These are phyloP conservation scores for Candida ipomoeae DNA, from an alignment of 805 yeast species.

Conservation along the genomic window DNA sequence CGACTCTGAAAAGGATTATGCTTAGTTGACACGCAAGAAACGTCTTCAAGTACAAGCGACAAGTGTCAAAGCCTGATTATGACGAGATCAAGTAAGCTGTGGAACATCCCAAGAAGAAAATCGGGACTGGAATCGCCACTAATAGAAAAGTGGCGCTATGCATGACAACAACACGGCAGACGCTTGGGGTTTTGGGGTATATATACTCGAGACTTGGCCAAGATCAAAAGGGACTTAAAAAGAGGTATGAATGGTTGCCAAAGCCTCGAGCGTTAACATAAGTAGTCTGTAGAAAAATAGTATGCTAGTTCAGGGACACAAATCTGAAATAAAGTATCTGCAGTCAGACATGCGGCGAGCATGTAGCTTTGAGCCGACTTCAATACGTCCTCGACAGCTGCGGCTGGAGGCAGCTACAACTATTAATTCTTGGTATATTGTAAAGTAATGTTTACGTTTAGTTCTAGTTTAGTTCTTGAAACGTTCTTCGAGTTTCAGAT, in stretches of 20 bases:
- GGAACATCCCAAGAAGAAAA: not conserved
- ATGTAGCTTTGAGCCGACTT: not conserved
- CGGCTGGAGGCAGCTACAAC: not conserved
- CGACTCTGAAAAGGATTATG: slow-evolving; percentile 2
- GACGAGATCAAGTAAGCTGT: not conserved
- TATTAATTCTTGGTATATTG: not conserved
- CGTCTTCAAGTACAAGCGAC: not conserved
- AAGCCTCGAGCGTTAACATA: not conserved
- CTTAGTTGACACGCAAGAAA: slow-evolving; percentile 7
- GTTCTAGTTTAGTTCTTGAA: not conserved
- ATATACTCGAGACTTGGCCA: not conserved
- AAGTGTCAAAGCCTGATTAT: not conserved
- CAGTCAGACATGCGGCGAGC: not conserved
- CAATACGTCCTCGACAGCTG: not conserved
- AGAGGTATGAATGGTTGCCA: not conserved
- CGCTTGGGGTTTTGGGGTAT: not conserved
- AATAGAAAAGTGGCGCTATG: slow-evolving; percentile 1
- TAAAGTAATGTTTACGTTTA: not conserved
- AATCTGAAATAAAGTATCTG: slow-evolving; percentile 3
- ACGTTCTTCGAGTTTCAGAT: too few relatives aligned
- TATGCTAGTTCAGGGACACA: slow-evolving; percentile 3
- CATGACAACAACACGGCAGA: slow-evolving; percentile 2
- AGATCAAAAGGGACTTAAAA: not conserved
- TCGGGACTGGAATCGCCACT: slow-evolving; percentile 6
- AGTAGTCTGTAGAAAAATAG: not conserved